Evolutionary conservation across 202 grass and related monocot genomes (phyloP).

Genomic region (Eragrostis tef): DNA sequence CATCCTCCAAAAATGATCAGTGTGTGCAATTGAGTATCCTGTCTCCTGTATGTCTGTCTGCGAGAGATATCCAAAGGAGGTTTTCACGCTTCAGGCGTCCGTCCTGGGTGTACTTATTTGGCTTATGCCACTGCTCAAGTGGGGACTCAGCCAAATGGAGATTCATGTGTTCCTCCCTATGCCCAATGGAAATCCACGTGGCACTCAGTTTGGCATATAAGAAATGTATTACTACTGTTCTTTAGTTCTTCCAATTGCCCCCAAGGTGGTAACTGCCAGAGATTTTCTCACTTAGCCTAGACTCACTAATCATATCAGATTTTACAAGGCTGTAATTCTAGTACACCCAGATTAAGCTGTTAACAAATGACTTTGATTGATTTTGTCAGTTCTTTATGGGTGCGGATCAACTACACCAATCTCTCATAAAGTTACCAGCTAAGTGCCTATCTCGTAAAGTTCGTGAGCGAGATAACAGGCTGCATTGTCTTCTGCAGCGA

Average conservation of each 20-base stretch:
- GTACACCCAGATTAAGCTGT: slow-evolving; percentile 1
- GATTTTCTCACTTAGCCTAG: slow-evolving; percentile 37
- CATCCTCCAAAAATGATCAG: slow-evolving; percentile 52
- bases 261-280: slow-evolving; percentile 2
- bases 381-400: background rate
- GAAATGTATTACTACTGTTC: slow-evolving; percentile 26
- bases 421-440: background rate
- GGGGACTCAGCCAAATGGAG: background rate
- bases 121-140: too few relatives aligned
- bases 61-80: slow-evolving; percentile 36
- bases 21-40: slow-evolving; percentile 45
- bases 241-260: slow-evolving; percentile 32
- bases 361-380: slow-evolving; percentile 3
- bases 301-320: slow-evolving; percentile 40
- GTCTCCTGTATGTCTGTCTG: background rate
- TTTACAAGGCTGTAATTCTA: slow-evolving; percentile 5
- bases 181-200: slow-evolving; percentile 24
- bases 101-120: slow-evolving; percentile 27
- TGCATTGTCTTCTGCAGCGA: background rate
- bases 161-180: background rate
- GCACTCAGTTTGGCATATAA: slow-evolving; percentile 35
- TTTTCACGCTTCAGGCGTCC: slow-evolving; percentile 48
- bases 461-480: background rate
- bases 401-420: background rate
- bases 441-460: background rate